Base-by-base conservation (phyloP, 2,329 filamentous ascomycete genomes). In the Fusarium brevicatenulatum region DNA sequence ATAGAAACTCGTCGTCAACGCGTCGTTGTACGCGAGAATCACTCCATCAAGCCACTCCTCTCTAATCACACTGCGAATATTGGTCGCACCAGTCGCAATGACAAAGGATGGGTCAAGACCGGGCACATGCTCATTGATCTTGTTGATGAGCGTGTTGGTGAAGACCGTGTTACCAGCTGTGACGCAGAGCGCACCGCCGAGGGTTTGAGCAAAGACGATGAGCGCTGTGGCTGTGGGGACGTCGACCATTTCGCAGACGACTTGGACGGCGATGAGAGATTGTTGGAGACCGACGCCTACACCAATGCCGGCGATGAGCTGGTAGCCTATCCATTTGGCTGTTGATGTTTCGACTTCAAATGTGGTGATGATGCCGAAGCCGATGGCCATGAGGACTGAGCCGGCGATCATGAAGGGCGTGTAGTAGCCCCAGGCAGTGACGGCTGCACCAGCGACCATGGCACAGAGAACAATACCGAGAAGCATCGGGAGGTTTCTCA, bases 111-210 rank as follows among this genome's bases (percentile, higher is more conserved):
- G 79, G 34, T 84, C 76, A 3, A 86, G 57, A 0, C 57, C 72
- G 0, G 84, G 84, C 5, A 83, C 78, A 54, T 78, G 72, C n/a
- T 77, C 75, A 7, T 70, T 74, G 10, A 87, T 65, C 44, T 84
- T 80, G 16, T 78, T 70, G 25, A 84, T 74, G 4, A 89, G 81
- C 13, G 81, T 78, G 71, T 87, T 87, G 50, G 82, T 83, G 66
- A 89, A 88, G 18, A 89, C 82, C 16, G 83, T 84, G 68, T 89
- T 83, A 0, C 81, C 86, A 9, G 86, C 81, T 2, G 84, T 83
- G 10, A 89, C 82, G 63, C 87, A 88, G 1, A 89, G 67, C 5
- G 83, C 80, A 11, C 83, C 83, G 16, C 83, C 83, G 0, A 85
- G 76, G 0, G 79, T 82, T 68, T 85, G 83, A 9, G 74, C 61